Evolutionary conservation across 306 rosid genomes (phyloP).

Genomic region (Prosopis cineraria): DNA sequence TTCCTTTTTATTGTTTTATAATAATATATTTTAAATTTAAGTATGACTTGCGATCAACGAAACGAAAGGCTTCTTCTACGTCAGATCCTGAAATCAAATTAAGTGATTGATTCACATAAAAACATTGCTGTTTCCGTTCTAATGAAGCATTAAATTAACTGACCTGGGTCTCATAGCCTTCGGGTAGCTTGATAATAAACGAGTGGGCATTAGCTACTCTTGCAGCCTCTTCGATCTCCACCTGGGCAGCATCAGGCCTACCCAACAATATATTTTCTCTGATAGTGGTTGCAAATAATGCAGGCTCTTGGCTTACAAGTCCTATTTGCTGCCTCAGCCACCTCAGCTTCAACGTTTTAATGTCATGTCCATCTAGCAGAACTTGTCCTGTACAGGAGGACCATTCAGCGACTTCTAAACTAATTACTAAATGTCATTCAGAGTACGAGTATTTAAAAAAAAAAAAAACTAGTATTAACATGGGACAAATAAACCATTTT

Average conservation of each 20-base stretch:
- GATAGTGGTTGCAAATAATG: conserved; percentile 87
- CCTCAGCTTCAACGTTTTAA: conserved; percentile 68
- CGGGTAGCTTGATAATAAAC: conserved; percentile 79
- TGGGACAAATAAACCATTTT: background rate
- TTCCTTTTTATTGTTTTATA: background rate
- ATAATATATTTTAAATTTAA: background rate
- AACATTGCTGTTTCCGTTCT: background rate
- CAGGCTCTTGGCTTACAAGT: conserved; percentile 94
- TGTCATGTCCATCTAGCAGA: conserved; percentile 79
- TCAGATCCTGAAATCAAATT: conserved; percentile 22
- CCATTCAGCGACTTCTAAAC: background rate
- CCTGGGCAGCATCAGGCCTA: conserved; percentile 77
- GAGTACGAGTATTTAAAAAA: no score
- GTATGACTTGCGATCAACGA: conserved; percentile 21
- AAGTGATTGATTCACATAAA: conserved; percentile 30
- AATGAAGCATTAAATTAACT: conserved; percentile 27
- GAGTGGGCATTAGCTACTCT: conserved; percentile 92
- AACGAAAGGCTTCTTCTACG: conserved; percentile 22
- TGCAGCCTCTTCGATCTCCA: conserved; percentile 88
- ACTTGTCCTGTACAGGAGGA: conserved; percentile 67
- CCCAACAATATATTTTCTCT: conserved; percentile 84
- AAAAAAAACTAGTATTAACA: background rate
- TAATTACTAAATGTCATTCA: no score
- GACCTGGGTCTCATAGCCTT: conserved; percentile 90
- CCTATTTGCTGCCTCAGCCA: conserved; percentile 95